phyloP scores from a whole-genome alignment of 108 stramenopile species.

The Aurantiochytrium sp. region DNA sequence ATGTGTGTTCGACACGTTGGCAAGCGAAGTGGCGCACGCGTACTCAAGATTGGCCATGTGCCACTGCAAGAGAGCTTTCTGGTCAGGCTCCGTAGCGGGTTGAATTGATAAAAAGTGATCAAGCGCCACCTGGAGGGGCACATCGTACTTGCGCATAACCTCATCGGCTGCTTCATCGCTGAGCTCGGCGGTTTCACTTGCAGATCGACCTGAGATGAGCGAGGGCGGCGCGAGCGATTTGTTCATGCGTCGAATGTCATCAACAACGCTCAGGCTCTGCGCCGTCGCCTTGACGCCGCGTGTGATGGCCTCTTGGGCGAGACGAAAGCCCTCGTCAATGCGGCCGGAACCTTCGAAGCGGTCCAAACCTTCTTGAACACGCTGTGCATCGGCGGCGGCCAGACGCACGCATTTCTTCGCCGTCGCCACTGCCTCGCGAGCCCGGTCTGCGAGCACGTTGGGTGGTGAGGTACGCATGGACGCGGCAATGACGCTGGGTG shows the following conservation, averaged over 20 bases:
- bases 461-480: neutral
- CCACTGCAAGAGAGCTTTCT: neutral
- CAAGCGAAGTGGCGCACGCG: neutral
- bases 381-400: neutral
- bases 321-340: neutral
- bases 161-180: neutral
- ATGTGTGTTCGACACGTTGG: neutral
- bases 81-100: neutral
- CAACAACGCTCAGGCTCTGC: neutral
- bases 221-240: neutral
- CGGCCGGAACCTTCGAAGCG: neutral
- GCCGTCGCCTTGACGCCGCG: neutral
- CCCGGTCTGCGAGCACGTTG: neutral
- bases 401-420: neutral
- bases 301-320: neutral
- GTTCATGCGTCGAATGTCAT: neutral
- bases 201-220: neutral
- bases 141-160: neutral
- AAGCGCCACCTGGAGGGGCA: neutral
- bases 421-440: neutral
- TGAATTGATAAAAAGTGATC: neutral
- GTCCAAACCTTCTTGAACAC: neutral
- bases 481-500: neutral
- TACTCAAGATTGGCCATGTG: constrained; percentile 15
- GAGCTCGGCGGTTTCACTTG: neutral